phyloP scores from a whole-genome alignment of 352 stramenopile species.

The Peronospora destructor region DNA sequence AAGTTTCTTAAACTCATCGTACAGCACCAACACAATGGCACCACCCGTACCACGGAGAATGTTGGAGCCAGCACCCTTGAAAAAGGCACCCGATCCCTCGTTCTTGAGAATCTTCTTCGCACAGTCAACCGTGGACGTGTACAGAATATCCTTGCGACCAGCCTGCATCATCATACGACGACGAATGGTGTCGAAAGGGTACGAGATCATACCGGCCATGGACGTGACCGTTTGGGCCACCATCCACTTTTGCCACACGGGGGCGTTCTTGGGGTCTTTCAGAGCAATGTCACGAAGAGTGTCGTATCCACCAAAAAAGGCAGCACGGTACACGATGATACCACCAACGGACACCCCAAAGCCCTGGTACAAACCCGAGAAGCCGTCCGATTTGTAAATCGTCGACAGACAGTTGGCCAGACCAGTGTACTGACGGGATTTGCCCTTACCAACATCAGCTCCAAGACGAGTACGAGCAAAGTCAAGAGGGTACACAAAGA shows the following conservation, averaged over 20 bases:
- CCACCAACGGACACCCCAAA: slow-evolving; percentile 97
- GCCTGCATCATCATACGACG: slow-evolving; percentile 97
- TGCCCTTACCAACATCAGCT: slow-evolving; percentile 95
- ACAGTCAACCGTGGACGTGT: slow-evolving; percentile 96
- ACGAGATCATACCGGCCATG: slow-evolving; percentile 90
- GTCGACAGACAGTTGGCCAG: slow-evolving; percentile 95
- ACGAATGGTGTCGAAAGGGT: slow-evolving; percentile 94
- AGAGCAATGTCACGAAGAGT: slow-evolving; percentile 89
- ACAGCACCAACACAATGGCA: slow-evolving; percentile 97
- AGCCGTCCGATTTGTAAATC: slow-evolving; percentile 90
- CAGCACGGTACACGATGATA: slow-evolving; percentile 98
- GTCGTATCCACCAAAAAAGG: slow-evolving; percentile 98
- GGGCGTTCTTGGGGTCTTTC: slow-evolving; percentile 77
- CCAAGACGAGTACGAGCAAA: slow-evolving; percentile 98
- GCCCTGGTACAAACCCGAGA: slow-evolving; percentile 96
- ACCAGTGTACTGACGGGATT: slow-evolving; percentile 96
- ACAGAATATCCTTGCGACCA: slow-evolving; percentile 95
- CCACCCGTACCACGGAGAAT: slow-evolving; percentile 97
- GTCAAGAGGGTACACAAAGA: slow-evolving; percentile 97
- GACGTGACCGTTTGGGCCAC: slow-evolving; percentile 90
- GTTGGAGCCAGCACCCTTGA: slow-evolving; percentile 99
- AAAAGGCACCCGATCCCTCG: slow-evolving; percentile 93
- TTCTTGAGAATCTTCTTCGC: slow-evolving; percentile 95
- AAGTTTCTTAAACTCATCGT: slow-evolving; percentile 97
- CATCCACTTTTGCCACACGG: slow-evolving; percentile 87